Base-by-base conservation (phyloP, 2,329 filamentous ascomycete species). In the Pseudogymnoascus sp. region DNA sequence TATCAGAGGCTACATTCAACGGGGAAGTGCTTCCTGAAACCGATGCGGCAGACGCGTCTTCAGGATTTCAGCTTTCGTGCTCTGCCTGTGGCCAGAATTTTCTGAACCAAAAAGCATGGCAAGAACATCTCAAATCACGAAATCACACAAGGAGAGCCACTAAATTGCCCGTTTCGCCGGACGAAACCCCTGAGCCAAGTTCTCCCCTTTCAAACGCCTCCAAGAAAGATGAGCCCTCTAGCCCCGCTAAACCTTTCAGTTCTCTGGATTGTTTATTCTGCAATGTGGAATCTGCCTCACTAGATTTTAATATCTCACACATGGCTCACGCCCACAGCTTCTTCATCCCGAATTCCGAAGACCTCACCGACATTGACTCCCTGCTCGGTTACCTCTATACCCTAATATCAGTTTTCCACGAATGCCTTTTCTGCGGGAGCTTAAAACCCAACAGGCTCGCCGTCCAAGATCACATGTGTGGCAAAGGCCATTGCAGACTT, bases 371-470 rank as follows among this genome's bases (percentile, higher is more conserved):
- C 61, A 64, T 78, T 2, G 77, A 79, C 37, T 77, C 78, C 0
- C 69, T 84, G 1, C 71, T 83, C 37, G 66, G 72, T 41, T 83
- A 83, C 61, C 70, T 83, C 0, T 75, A 79, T 61, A 73, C 81
- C 7, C 70, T 84, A 18, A 78, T 84, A 12, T 77, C 73, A 18
- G 75, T 69, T 0, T 82, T 81, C 61, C 72, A 73, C 16, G 80
- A 83, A 68, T 85, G 82, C 63, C 72, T 84, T 38, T 76, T 74
- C 18, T 84, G 82, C 65, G 78, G 79, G 0, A 79, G 74, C 12
- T 70, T 76, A 38, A 74, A 78, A 33, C 69, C 69, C 0, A 80
- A 77, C 0, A 71, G 73, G 0, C 72, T 79, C 59, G 82, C 76
- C 0, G 77, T 78, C 0, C 79, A 81, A 65, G 79, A 81, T 37